Base-by-base conservation (phyloP, 495 filamentous ascomycete species). In the Tetracladium marchalianum region DNA sequence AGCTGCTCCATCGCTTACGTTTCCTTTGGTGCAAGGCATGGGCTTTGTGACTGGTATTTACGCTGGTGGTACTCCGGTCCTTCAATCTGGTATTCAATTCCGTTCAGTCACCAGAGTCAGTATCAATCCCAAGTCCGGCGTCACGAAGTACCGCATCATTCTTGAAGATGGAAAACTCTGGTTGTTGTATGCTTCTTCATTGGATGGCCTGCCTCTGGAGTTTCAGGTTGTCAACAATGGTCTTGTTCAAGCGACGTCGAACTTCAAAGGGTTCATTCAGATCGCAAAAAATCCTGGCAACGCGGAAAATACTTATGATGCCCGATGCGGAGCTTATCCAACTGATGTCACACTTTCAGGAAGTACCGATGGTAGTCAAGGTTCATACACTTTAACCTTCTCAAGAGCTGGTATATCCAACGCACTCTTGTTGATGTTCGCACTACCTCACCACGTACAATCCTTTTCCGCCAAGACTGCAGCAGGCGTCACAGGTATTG, bases 1-100 rank as follows among this genome's bases (percentile, higher is more conserved):
- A 11, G 75, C 76, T 1, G 52, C 62, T 0, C 67, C 80, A 2
- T 49, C 62, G 1, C 69, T 97, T 31, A 80, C 78, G 0, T 85
- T 95, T 54, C 90, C 90, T 0, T 59, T 95, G 6, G 80, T 94
- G 1, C 90, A 96, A 60, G 92, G 92, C 3, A 90, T 90, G 81
- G 88, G 77, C 0, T 90, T 87, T 51, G 73, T 93, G 10, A 95
- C 88, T 4, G 90, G 71, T 3, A 46, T 84, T n/a, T 97, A 90
- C 62, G 72, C 69, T 36, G 72, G 74, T 31, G 67, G 79, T 4
- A 76, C 78, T 19, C 90, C 90, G 2, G 37, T 82, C 10, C 68
- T 97, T 17, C 77, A 86, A 52, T 85, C 81, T 42, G 81, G 78
- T 9, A 71, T 90, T 1, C 80, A 79, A 52, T 94, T 86, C 69